A percentile compares a stretch with the other conserved stretches of the same genome.
Evolutionary conservation across 768 basidiomycete genomes (phyloP).

Genomic region (Ramaria sp.): DNA sequence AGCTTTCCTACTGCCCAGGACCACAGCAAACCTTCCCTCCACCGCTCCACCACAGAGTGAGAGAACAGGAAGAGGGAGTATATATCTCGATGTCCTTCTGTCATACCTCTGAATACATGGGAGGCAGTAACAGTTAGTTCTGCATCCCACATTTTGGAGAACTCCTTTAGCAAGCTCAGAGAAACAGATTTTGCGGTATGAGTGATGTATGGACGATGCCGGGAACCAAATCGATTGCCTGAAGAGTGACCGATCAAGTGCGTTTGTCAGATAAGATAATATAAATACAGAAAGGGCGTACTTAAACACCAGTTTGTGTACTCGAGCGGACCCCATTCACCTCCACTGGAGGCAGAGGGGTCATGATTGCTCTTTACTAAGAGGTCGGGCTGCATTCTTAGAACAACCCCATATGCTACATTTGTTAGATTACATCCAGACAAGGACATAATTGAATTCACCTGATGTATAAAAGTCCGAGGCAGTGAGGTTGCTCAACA

Average conservation of each 20-base stretch:
- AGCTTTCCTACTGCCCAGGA: slow-evolving; percentile 11
- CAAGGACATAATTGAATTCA: neutral
- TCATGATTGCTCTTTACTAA: slow-evolving; percentile 18
- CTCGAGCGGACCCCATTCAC: slow-evolving; percentile 29
- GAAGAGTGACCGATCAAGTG: neutral
- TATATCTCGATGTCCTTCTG: slow-evolving; percentile 8
- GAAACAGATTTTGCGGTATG: slow-evolving; percentile 17
- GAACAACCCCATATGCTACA: slow-evolving; percentile 25
- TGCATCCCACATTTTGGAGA: slow-evolving; percentile 10
- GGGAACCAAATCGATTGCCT: slow-evolving; percentile 16
- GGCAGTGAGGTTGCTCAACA: slow-evolving; percentile 20
- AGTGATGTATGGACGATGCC: slow-evolving; percentile 16
- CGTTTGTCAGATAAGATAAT: neutral
- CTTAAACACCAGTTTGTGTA: slow-evolving; percentile 26
- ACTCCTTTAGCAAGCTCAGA: slow-evolving; percentile 14
- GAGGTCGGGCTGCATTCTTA: slow-evolving; percentile 24
- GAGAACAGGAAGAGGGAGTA: slow-evolving; percentile 11
- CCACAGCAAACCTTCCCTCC: slow-evolving; percentile 12
- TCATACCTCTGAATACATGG: slow-evolving; percentile 10
- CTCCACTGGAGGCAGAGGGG: slow-evolving; percentile 16
- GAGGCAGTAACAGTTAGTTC: slow-evolving; percentile 11
- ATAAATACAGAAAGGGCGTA: slow-evolving; percentile 4
- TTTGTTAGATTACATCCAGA: neutral
- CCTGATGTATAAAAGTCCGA: slow-evolving; percentile 23
- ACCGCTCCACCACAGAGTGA: slow-evolving; percentile 12